Base-by-base conservation (phyloP, 2,329 filamentous ascomycete genomes). In the Ceratocystis huliohia region DNA sequence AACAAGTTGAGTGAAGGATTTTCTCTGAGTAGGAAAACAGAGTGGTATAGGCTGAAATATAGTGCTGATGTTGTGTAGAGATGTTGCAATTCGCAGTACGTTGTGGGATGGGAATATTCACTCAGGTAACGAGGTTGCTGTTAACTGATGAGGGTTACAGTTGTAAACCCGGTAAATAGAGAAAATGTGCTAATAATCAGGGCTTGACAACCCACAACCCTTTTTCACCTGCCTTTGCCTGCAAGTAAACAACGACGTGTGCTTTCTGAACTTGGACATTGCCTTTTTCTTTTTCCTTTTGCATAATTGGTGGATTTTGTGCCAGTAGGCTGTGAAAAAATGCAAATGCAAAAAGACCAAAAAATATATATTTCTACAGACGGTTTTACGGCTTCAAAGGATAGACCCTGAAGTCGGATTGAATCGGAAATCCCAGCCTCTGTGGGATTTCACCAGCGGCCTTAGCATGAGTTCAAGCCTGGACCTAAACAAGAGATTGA, bases 351-450 rank as follows among this genome's bases (percentile, higher is more conserved):
- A 41, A 41, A 41, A 13, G 2, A 41, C 37, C 37, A 4, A 13
- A 4, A 37, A 33, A 33, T 7, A 13, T 4, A 3, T 37, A 13
- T 41, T 13, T 41, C 37, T 13, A 41, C 37, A 15, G 33, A 37
- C 13, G 13, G 10, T 15, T 41, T 41, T 41, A 13, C 28, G 30
- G 30, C 25, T n/a, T 30, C 0, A 33, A 8, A 59, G 15, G 30
- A 59, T n/a, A 59, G 25, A n/a, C 25, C 56, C 17, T 37, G 25
- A 30, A 37, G 28, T 59, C 56, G 56, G 56, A 59, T 59, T n/a
- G 56, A 59, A 59, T 59, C 56, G 56, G 56, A 37, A 59, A 59
- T 59, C 33, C 15, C 28, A 59, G 56, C 56, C 56, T 30, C 56
- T 59, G 30, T 59, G 56, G 48, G 48, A 53, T 25, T 28, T 41